Evolutionary conservation across 805 yeast species (phyloP).

Genomic region (Starmerella apis): DNA sequence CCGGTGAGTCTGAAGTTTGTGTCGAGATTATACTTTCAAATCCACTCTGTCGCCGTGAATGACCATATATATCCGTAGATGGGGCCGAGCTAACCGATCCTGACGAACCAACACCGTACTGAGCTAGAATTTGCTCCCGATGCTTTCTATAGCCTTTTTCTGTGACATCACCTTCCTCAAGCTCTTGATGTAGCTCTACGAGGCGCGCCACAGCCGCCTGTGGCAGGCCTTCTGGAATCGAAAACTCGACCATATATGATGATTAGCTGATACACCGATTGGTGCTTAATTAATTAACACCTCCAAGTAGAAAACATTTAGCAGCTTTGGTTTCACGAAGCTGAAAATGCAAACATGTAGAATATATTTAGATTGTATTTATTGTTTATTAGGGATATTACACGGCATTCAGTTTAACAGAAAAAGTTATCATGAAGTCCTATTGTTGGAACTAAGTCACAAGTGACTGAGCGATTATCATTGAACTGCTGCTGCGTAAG

Average conservation of each 20-base stretch:
- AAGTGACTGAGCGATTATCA: too few species aligned
- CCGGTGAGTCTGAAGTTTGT: slow-evolving; percentile 16
- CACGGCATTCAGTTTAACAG: too few species aligned
- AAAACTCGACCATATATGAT: slow-evolving; percentile 22
- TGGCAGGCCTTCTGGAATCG: slow-evolving; percentile 28
- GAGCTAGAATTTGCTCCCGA: slow-evolving; percentile 36
- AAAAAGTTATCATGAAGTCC: too few species aligned
- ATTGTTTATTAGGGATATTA: too few species aligned
- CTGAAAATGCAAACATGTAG: too few species aligned
- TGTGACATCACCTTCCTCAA: slow-evolving; percentile 57
- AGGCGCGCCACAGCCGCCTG: slow-evolving; percentile 25
- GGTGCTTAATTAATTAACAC: neutral
- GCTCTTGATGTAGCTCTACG: slow-evolving; percentile 23
- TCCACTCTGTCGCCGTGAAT: slow-evolving; percentile 22
- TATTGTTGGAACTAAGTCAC: too few species aligned
- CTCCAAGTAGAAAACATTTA: neutral
- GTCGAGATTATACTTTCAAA: slow-evolving; percentile 20
- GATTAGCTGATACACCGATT: slow-evolving; percentile 2
- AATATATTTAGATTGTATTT: too few species aligned
- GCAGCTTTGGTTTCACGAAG: neutral
- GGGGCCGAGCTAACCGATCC: slow-evolving; percentile 16
- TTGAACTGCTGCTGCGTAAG: too few species aligned
- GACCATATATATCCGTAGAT: slow-evolving; percentile 12
- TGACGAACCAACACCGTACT: slow-evolving; percentile 14
- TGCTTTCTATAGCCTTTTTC: slow-evolving; percentile 61